Evolutionary conservation across 768 basidiomycete species (phyloP), one percentile per base, ranked within the genome.

Genomic region (Podaxis sp.): DNA sequence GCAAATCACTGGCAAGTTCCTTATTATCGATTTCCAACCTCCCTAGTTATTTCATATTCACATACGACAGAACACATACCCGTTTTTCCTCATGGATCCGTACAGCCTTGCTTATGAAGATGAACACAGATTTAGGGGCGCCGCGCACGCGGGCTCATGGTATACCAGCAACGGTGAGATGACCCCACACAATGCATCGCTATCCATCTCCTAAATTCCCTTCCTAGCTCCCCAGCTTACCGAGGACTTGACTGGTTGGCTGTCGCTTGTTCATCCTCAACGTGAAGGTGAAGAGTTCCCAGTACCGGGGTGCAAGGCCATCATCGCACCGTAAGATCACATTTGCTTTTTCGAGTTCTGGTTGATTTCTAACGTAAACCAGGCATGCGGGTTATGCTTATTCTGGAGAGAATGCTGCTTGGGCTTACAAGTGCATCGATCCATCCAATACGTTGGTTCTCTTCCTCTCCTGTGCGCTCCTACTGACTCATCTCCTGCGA

Each of bases 321-420:
- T 99, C 71, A 96, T 99, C 50, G 96, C 91, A 20, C 97, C 97
- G 95, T 98, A 51, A 33, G 65, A 46, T 44, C 40, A 30, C 30
- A 38, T 7, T 44, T 65, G n/a, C 44, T 65, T 17, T 24, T 46
- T 8, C 40, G 8, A 49, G 55, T 44, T 26, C 26, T 57, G 44
- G 30, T 40, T 56, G 24, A 57, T 61, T 17, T 28, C 60, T 58
- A 56, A 52, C 28, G 41, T 40, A 36, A 40, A 13, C 38, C 72
- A 98, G 96, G 10, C 97, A 99, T 74, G 97, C 97, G 2, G 97
- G 97, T 4, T 98, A 96, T 77, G 84, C 87, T 4, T 99, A 97
- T 76, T 97, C 95, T 58, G 97, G 97, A 22, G 88, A 87, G 4
- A 83, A 96, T 0, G 96, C 97, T 2, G 96, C 95, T 2, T 99